Base-by-base conservation (phyloP, 345 rosid species). In the Eucalyptus sp. region DNA sequence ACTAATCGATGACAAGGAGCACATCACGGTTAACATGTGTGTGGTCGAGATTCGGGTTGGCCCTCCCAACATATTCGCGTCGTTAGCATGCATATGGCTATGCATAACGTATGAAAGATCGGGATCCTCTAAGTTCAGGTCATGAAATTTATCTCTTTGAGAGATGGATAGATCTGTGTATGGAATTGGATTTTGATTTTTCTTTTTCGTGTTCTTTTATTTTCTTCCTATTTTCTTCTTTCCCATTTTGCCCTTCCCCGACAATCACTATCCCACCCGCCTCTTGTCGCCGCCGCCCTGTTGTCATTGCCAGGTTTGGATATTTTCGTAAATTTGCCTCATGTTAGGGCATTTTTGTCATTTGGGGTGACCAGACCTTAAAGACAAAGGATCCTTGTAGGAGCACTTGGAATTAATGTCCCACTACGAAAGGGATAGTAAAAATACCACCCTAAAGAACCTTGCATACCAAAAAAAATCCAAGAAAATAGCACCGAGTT, bases 271-370 rank as follows among this genome's bases (percentile, higher is more conserved):
- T 25, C 27, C 4, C 4, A 37, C 5, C 5, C 2, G 5, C 7
- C 29, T 24, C 43, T 24, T 41, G 14, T 20, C 0, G 15, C 3
- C 3, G 15, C 27, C 2, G 1, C 9, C 9, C 0, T 2, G 2
- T 41, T 76, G 4, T 76, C 27, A 4, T 76, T 7, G 5, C 48
- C 41, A 18, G 5, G 84, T 22, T 22, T 20, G 48, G 84, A 41
- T 41, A 20, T 76, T 76, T 41, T 0, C 29, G 15, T 76, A 76
- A 76, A 20, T 41, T 76, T 76, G 48, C 15, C 48, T 76, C 8
- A 43, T 10, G 27, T 44, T 20, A 76, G 84, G 84, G 84, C 48
- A 41, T 41, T 76, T 25, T 76, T 22, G 48, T 41, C 84, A 37
- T 76, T 76, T 76, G 48, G 84, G 48, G 16, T 41, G 48, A 20